A percentile compares a stretch with the other conserved stretches of the same genome.
Conservation (phyloP, 352 stramenopile species). For the Globisporangium camurandrum region DNA sequence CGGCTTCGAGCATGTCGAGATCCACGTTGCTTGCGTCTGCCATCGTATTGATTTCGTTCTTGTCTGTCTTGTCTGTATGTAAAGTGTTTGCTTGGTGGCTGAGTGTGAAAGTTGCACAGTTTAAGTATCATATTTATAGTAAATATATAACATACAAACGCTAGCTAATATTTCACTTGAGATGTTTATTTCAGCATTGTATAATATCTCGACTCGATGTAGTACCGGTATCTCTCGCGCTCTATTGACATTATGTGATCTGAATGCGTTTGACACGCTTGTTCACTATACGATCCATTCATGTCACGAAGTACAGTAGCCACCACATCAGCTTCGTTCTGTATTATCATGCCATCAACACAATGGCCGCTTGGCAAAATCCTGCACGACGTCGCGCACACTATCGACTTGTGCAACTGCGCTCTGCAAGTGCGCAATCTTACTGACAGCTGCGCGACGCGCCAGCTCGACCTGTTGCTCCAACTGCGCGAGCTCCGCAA, state of each 20-base stretch:
- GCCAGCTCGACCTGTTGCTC: constrained; percentile 2
- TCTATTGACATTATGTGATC: too few relatives aligned
- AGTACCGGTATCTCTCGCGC: too few relatives aligned
- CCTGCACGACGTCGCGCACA: constrained; percentile 3
- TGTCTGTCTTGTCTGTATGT: background rate
- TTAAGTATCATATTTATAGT: background rate
- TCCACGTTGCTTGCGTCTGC: constrained; percentile 12
- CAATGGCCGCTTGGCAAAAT: too few relatives aligned
- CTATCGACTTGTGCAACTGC: constrained; percentile 2
- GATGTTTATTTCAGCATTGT: too few relatives aligned
- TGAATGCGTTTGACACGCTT: too few relatives aligned
- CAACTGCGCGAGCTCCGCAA: constrained; percentile 1
- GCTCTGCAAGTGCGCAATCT: constrained; percentile 2
- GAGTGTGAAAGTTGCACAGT: background rate
- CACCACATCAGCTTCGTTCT: too few relatives aligned
- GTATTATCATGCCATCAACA: too few relatives aligned
- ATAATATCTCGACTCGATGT: too few relatives aligned
- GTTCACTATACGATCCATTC: too few relatives aligned
- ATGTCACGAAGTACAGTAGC: too few relatives aligned
- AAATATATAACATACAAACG: too few relatives aligned
- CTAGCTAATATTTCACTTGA: too few relatives aligned
- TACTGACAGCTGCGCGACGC: background rate
- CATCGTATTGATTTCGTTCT: constrained; percentile 2
- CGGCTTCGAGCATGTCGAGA: constrained; percentile 16
- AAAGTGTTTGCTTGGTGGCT: background rate